A percentile compares a stretch with the other conserved stretches of the same genome.
phyloP scores from a whole-genome alignment of 2,329 filamentous ascomycete species.

The Neopestalotiopsis sp. region DNA sequence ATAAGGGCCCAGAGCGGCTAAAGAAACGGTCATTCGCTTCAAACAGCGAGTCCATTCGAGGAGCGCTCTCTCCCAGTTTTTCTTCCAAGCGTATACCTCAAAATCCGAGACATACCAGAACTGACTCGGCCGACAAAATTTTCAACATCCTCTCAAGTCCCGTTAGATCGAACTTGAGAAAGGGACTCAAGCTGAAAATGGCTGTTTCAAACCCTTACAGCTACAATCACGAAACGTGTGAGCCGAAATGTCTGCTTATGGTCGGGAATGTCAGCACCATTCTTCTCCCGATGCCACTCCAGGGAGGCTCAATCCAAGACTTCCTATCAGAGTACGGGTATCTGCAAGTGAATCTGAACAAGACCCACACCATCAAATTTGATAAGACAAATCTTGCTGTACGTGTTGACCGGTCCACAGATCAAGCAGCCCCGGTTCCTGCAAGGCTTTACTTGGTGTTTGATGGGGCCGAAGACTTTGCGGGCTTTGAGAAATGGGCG shows the following conservation, averaged over 20 bases:
- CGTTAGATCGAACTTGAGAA: not conserved
- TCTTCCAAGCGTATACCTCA: not conserved
- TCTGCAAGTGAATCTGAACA: conserved; percentile 30
- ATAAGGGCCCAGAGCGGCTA: not conserved
- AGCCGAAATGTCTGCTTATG: conserved; percentile 27
- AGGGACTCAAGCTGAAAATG: not conserved
- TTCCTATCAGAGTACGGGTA: conserved; percentile 26
- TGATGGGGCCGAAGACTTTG: conserved; percentile 20
- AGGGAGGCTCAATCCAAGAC: conserved; percentile 20
- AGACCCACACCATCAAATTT: conserved; percentile 12
- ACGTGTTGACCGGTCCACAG: conserved; percentile 15
- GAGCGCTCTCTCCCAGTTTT: not conserved
- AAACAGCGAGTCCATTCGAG: not conserved
- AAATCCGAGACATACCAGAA: not conserved
- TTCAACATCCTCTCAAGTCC: not conserved
- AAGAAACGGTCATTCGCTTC: not conserved
- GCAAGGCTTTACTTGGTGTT: conserved; percentile 34
- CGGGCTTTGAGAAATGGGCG: conserved; percentile 31
- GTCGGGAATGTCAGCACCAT: conserved; percentile 29
- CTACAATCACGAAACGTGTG: conserved; percentile 19
- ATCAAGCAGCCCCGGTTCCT: conserved; percentile 18
- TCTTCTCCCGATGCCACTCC: conserved; percentile 26
- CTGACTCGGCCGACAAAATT: not conserved
- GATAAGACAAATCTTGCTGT: conserved; percentile 20
- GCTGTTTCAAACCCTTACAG: conserved; percentile 13